These are phyloP conservation scores for Podila epigama DNA, from an alignment of 192 early-diverging fungal species.

Conservation along the genomic window DNA sequence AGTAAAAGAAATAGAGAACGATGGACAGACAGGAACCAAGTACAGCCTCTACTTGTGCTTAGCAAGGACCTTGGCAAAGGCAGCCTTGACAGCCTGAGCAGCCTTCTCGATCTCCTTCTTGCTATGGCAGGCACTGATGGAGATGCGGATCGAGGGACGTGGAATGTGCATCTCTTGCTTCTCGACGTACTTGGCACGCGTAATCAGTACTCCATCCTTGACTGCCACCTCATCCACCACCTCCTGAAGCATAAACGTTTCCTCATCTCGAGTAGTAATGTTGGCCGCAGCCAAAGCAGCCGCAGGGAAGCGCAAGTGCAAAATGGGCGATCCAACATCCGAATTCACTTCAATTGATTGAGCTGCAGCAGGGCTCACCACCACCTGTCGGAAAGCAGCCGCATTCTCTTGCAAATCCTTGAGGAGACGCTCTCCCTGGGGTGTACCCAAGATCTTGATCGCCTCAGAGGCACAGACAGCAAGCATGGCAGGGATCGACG, in stretches of 20 bases:
- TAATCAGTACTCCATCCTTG: conserved; percentile 87
- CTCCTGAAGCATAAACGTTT: conserved; percentile 82
- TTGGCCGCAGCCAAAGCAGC: conserved; percentile 17
- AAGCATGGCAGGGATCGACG: conserved; percentile 93
- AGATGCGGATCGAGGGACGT: conserved; percentile 84
- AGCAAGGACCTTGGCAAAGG: conserved; percentile 63
- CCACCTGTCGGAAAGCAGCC: conserved; percentile 61
- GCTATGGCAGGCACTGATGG: conserved; percentile 74
- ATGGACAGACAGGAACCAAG: no score
- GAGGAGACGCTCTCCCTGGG: conserved; percentile 56
- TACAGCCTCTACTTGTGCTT: conserved; percentile 49
- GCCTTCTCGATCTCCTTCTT: conserved; percentile 89
- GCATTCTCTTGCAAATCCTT: conserved; percentile 70
- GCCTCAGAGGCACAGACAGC: conserved; percentile 89
- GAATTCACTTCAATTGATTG: conserved; percentile 60
- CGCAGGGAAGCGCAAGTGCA: conserved; percentile 76
- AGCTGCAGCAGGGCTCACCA: conserved; percentile 51
- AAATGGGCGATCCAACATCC: conserved; percentile 66
- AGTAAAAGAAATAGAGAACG: no score
- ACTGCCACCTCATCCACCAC: conserved; percentile 77
- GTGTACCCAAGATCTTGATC: conserved; percentile 64
- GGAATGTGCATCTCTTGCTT: conserved; percentile 81
- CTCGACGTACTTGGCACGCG: conserved; percentile 85
- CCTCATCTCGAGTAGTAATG: conserved; percentile 62
- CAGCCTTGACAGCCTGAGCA: conserved; percentile 77